Evolutionary conservation across 2,329 filamentous ascomycete genomes (phyloP).

Genomic region (Alternaria arbusti): DNA sequence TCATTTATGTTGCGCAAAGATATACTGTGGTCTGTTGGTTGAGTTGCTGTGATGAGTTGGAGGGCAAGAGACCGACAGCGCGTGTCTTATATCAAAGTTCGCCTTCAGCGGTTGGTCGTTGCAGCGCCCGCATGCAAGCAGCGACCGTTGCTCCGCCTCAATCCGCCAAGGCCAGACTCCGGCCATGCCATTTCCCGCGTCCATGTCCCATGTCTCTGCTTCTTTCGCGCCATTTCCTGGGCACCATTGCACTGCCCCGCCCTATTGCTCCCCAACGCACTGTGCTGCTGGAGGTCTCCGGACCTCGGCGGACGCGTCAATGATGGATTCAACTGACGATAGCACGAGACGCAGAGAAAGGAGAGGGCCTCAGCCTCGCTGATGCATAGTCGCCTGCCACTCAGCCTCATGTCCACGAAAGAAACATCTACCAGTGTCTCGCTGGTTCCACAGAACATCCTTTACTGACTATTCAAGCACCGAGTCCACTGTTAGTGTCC

Average conservation of each 20-base stretch:
- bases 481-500: constrained; percentile 12
- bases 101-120: constrained; percentile 21
- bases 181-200: constrained; percentile 18
- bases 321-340: constrained; percentile 4
- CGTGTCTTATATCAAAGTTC: constrained; percentile 35
- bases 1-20: constrained; percentile 18
- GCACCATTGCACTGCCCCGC: constrained; percentile 38
- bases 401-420: constrained; percentile 29
- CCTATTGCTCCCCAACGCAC: constrained; percentile 25
- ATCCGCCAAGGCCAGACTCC: constrained; percentile 21
- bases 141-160: constrained; percentile 21
- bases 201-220: constrained; percentile 18
- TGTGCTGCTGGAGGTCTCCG: constrained; percentile 19
- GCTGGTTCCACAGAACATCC: constrained; percentile 6
- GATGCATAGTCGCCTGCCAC: constrained; percentile 19
- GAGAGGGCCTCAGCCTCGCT: constrained; percentile 16
- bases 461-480: neutral
- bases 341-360: constrained; percentile 24
- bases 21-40: constrained; percentile 8
- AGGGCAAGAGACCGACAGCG: constrained; percentile 14
- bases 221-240: constrained; percentile 25
- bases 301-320: constrained; percentile 32
- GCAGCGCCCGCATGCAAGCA: constrained; percentile 32
- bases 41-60: constrained; percentile 21
- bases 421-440: constrained; percentile 16